These are phyloP conservation scores for Tuber magnatum DNA, from an alignment of 495 filamentous ascomycete genomes.

Conservation along the genomic window DNA sequence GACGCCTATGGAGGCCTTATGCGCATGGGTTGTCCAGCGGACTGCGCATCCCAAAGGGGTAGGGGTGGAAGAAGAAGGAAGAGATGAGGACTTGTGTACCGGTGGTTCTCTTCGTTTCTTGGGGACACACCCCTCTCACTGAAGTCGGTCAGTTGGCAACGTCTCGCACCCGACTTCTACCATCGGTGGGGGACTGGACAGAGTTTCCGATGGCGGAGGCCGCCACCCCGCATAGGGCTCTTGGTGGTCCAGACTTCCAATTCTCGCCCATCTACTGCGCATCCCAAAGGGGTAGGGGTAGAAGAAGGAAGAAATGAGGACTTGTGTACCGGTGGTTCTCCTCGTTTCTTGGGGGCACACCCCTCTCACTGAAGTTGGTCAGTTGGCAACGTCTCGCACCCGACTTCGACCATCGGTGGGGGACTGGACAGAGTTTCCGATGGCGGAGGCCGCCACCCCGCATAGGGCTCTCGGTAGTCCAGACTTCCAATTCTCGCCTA, in stretches of 20 bases:
- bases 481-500: background rate
- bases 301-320: constrained; percentile 43
- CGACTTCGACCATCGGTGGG: constrained; percentile 52
- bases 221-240: no score
- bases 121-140: no score
- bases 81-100: constrained; percentile 44
- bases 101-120: constrained; percentile 13
- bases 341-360: background rate
- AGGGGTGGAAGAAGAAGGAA: constrained; percentile 38
- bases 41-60: constrained; percentile 13
- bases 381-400: constrained; percentile 49
- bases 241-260: no score
- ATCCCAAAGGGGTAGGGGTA: constrained; percentile 18
- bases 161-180: constrained; percentile 61
- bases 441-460: background rate
- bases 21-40: background rate
- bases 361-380: background rate
- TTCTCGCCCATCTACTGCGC: no score
- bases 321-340: constrained; percentile 40
- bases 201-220: constrained; percentile 43
- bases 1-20: background rate
- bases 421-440: constrained; percentile 42
- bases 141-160: no score
- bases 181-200: constrained; percentile 24
- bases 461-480: background rate